phyloP scores from a whole-genome alignment of 345 rosid genomes.

The Moricandia arvensis region DNA sequence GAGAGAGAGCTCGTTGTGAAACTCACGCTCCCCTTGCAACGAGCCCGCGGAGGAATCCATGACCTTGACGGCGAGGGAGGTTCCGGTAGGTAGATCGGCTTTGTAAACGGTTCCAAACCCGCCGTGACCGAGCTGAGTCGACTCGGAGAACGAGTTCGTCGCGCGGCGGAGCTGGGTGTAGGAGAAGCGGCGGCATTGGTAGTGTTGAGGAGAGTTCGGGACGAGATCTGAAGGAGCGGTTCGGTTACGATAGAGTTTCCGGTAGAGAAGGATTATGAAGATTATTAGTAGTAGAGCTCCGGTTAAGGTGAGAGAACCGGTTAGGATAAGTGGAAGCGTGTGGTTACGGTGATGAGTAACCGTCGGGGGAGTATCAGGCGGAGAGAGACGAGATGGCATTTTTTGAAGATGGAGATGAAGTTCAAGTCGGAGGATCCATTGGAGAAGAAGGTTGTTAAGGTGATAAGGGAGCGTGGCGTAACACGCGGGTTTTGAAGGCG shows the following conservation, averaged over 20 bases:
- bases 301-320: constrained; percentile 39
- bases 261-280: constrained; percentile 51
- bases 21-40: constrained; percentile 75
- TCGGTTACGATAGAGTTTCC: constrained; percentile 68
- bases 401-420: constrained; percentile 25
- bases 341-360: constrained; percentile 22
- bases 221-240: constrained; percentile 73
- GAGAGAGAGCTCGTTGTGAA: constrained; percentile 73
- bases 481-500: background rate
- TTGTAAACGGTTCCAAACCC: constrained; percentile 85
- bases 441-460: constrained; percentile 13
- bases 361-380: constrained; percentile 19
- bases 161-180: constrained; percentile 77
- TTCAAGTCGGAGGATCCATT: constrained; percentile 28
- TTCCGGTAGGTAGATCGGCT: constrained; percentile 44
- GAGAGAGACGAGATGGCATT: constrained; percentile 56
- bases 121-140: constrained; percentile 86
- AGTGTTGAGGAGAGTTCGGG: constrained; percentile 48
- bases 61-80: constrained; percentile 65
- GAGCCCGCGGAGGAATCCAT: constrained; percentile 59
- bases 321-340: constrained; percentile 41
- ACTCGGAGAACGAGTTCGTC: constrained; percentile 65
- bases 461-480: constrained; percentile 10
- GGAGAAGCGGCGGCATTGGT: constrained; percentile 69
- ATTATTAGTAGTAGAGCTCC: constrained; percentile 46